Conservation (phyloP, 2,329 filamentous ascomycete genomes). For the Lasiodiplodia theobromae region DNA sequence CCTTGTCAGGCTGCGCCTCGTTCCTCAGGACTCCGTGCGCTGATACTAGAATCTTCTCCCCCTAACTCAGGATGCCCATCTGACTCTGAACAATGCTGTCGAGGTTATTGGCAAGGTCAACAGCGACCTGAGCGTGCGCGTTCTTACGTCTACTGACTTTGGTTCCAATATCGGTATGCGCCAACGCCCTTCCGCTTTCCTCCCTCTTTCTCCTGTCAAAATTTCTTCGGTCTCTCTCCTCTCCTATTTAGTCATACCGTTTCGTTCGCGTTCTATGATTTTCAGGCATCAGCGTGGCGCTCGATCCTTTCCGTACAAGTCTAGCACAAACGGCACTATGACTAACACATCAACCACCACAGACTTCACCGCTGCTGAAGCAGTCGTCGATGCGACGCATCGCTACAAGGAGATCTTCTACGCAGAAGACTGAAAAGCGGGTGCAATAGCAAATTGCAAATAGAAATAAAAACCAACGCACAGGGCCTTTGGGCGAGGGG, state of each 20-base stretch:
- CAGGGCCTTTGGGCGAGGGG: neutral
- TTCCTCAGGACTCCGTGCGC: conserved; percentile 2
- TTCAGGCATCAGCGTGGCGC: neutral
- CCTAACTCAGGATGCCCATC: conserved; percentile 69
- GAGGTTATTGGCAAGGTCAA: conserved; percentile 85
- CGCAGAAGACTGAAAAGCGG: conserved; percentile 44
- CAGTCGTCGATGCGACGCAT: conserved; percentile 87
- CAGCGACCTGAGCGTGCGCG: conserved; percentile 73
- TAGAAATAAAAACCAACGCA: neutral
- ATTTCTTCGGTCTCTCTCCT: neutral
- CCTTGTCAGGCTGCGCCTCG: neutral
- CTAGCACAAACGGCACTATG: neutral
- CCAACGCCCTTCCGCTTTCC: neutral
- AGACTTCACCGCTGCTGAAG: conserved; percentile 80
- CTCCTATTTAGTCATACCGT: neutral
- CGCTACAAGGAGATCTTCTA: conserved; percentile 83
- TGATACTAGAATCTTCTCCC: neutral
- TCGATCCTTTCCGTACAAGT: neutral
- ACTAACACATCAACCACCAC: conserved; percentile 1
- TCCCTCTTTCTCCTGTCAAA: neutral
- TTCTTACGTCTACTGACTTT: conserved; percentile 73
- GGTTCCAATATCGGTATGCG: conserved; percentile 72
- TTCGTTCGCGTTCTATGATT: neutral
- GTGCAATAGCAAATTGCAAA: neutral
- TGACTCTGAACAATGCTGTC: conserved; percentile 72